A percentile compares a stretch with the other conserved stretches of the same genome.
Conservation (phyloP, 441 rosid species). For the Eutrema salsugineum region DNA sequence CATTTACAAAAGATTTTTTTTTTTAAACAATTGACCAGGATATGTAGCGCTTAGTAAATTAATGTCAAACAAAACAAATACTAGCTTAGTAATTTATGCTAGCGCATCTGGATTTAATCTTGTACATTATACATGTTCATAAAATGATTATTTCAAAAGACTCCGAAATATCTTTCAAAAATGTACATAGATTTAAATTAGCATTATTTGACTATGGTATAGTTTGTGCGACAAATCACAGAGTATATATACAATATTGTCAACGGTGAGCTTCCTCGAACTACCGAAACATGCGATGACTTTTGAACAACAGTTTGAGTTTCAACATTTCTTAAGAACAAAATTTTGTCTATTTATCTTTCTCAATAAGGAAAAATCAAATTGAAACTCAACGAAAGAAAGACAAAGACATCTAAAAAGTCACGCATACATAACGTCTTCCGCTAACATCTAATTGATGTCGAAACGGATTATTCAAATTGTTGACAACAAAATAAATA, state of each 20-base stretch:
- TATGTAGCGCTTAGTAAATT: too few species aligned
- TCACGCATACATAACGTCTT: neutral
- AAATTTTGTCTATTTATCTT: neutral
- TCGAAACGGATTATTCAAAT: neutral
- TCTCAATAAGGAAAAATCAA: neutral
- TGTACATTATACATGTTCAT: too few species aligned
- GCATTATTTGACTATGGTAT: neutral
- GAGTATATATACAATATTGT: neutral
- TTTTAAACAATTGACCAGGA: too few species aligned
- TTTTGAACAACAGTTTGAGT: neutral
- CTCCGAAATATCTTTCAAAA: neutral
- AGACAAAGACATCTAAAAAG: constrained; percentile 4
- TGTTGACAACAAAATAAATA: neutral
- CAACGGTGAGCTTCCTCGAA: constrained; percentile 15
- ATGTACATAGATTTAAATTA: neutral
- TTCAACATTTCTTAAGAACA: constrained; percentile 10
- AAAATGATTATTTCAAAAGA: too few species aligned
- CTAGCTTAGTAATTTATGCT: too few species aligned
- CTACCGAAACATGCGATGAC: constrained; percentile 2
- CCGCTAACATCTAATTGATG: neutral
- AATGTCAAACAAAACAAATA: too few species aligned
- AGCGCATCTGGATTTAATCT: too few species aligned
- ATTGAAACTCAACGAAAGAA: neutral
- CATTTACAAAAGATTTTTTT: too few species aligned
- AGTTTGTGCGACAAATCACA: neutral